Evolutionary conservation across 768 basidiomycete genomes (phyloP), one percentile per base, ranked within the genome.

Genomic region (Coprinellus micaceus): DNA sequence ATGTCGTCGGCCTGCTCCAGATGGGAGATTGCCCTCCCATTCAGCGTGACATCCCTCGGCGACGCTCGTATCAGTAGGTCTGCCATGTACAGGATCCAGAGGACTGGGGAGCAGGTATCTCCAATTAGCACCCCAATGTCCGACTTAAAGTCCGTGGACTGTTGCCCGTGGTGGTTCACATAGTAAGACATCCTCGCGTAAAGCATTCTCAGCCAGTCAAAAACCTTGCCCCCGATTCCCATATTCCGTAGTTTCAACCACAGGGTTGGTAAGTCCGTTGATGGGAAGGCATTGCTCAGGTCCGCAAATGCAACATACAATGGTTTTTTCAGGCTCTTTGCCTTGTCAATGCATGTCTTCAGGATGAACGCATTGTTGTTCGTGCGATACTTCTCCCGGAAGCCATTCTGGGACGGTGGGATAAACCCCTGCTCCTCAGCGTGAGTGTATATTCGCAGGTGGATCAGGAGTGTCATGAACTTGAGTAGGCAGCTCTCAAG

Each of bases 211-310:
- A 69, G 56, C 66, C 67, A 68, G 54, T 71, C 68, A 60, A 69
- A 69, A 19, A 68, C 33, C 4, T 58, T 62, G 0, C 69, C 68
- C 2, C 61, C 52, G 1, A 62, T 63, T 1, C 73, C 71, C 1
- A 26, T 29, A 28, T 33, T 2, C 4, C 45, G 19, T 9, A 72
- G 61, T 45, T 72, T 72, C 1, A 63, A 15, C 71, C 72, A 73
- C 0, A 73, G 60, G 0, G 69, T 66, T 4, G 67, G 54, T 19
- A 65, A 62, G 37, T 74, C 64, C 2, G 66, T 66, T 1, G 67
- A 72, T 0, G 73, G 73, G 56, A 73, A 74, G 10, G 72, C 71
- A 63, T 74, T 73, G 11, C 58, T 67, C 1, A 69, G 29, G 56
- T 70, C 67, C 25, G 58, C 58, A 39, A 63, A 60, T 7, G 51